Evolutionary conservation across 1,139 yeast genomes (phyloP).

Genomic region (Arxiozyma telluris): DNA sequence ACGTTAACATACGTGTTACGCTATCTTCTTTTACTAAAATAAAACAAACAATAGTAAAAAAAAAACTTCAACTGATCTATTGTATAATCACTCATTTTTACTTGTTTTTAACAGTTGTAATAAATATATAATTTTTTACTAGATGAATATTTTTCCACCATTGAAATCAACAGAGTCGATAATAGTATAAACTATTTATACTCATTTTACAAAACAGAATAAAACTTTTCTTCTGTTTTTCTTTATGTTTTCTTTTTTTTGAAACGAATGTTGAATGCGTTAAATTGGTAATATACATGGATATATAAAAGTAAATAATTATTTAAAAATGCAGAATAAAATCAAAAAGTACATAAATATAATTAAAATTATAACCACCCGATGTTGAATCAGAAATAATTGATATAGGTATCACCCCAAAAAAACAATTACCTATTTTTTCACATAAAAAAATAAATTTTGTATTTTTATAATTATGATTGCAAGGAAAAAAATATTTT

Average conservation of each 20-base stretch:
- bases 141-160: too few relatives aligned
- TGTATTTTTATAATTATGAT: background rate
- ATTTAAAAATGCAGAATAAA: conserved; percentile 4
- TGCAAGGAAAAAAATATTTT: background rate
- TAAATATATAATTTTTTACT: too few relatives aligned
- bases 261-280: conserved; percentile 33
- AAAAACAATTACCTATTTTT: background rate
- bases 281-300: conserved; percentile 18
- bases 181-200: background rate
- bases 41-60: too few relatives aligned
- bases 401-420: background rate
- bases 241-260: background rate
- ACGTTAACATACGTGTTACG: too few relatives aligned
- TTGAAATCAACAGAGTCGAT: too few relatives aligned
- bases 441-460: conserved; percentile 1
- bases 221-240: too few relatives aligned
- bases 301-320: conserved; percentile 2
- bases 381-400: conserved; percentile 11
- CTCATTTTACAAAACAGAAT: background rate
- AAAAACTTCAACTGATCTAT: too few relatives aligned
- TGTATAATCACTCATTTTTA: too few relatives aligned
- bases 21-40: background rate
- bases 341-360: conserved; percentile 1
- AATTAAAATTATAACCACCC: conserved; percentile 7
- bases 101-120: too few relatives aligned